Base-by-base conservation (phyloP, 2,329 filamentous ascomycete genomes). In the Dothistroma pini region DNA sequence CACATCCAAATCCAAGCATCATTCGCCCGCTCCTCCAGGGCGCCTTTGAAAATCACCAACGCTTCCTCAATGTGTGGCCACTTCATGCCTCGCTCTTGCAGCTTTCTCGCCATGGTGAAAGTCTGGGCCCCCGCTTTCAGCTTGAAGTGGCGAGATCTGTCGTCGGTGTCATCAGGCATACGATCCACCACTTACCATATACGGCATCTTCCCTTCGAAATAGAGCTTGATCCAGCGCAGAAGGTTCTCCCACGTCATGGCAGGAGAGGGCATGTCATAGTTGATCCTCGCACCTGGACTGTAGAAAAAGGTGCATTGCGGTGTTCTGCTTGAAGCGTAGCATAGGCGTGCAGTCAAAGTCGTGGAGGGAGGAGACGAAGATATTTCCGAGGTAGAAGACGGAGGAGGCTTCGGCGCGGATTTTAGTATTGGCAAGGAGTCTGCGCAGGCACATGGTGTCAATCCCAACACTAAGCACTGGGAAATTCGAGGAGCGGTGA, bases 301-400 rank as follows among this genome's bases (percentile, higher is more conserved):
- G 16, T 44, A 44, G 38, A n/a, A 44, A 44, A n/a, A 2, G 38
- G 38, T 8, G 12, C 12, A 44, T 44, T 12, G 12, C 38, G n/a
- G 38, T 44, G 12, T n/a, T 16, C 38, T n/a, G 38, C 7, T 16
- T 16, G 38, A 44, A 44, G 1, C 16, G 14, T 19, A 16, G 38
- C 12, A 16, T 8, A 16, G 38, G 38, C 16, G 16, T n/a, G 16
- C 38, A 44, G 19, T 34, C 22, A 14, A 57, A 54, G 31, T 56
- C 41, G 21, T 21, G 12, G 1, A 22, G 16, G 22, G 38, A 14
- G 31, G 57, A 6, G 50, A 34, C 31, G 60, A 64, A 64, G 9
- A 29, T 56, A 54, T 62, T 62, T 9, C 54, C 52, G 19, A 41
- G 14, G 38, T 61, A 59, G 57, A 53, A 62, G 51, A 66, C 60